phyloP scores from a whole-genome alignment of 768 basidiomycete genomes.

The Suillus sp. region DNA sequence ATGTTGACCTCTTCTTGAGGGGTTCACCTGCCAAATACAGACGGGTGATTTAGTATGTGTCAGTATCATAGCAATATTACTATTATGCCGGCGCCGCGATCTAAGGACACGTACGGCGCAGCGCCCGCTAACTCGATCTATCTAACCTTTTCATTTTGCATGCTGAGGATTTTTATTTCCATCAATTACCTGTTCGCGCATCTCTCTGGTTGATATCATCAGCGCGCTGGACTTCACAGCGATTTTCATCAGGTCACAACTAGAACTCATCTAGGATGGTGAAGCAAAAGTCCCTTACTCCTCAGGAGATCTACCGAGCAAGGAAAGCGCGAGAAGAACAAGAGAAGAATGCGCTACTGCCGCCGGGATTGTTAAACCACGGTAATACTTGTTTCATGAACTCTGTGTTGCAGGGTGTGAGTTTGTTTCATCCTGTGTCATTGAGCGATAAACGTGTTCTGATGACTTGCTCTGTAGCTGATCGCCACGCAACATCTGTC shows the following conservation, averaged over 20 bases:
- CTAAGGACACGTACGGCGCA: conserved; percentile 11
- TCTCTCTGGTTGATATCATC: conserved; percentile 2
- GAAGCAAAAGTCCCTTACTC: conserved; percentile 55
- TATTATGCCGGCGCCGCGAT: conserved; percentile 2
- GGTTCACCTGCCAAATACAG: conserved; percentile 4
- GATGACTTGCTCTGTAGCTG: conserved; percentile 43
- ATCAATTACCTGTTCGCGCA: not conserved
- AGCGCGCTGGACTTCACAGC: not conserved
- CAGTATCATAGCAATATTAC: too few relatives aligned
- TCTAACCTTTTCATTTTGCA: conserved; percentile 3
- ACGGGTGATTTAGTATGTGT: conserved; percentile 4
- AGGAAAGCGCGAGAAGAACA: conserved; percentile 62
- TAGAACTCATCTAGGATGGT: conserved; percentile 40
- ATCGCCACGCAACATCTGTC: conserved; percentile 66
- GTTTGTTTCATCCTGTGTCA: conserved; percentile 16
- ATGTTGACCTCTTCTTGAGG: conserved; percentile 6
- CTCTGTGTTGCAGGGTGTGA: conserved; percentile 88
- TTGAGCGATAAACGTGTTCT: conserved; percentile 13
- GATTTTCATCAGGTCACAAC: conserved; percentile 4
- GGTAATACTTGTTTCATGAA: conserved; percentile 97
- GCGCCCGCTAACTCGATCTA: conserved; percentile 4
- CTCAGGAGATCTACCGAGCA: conserved; percentile 64
- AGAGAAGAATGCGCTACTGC: conserved; percentile 60
- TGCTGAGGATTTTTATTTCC: conserved; percentile 8
- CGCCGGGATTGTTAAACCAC: conserved; percentile 78